Base-by-base conservation (phyloP, 2,329 filamentous ascomycete genomes). In the Ambrosiella cleistominuta region DNA sequence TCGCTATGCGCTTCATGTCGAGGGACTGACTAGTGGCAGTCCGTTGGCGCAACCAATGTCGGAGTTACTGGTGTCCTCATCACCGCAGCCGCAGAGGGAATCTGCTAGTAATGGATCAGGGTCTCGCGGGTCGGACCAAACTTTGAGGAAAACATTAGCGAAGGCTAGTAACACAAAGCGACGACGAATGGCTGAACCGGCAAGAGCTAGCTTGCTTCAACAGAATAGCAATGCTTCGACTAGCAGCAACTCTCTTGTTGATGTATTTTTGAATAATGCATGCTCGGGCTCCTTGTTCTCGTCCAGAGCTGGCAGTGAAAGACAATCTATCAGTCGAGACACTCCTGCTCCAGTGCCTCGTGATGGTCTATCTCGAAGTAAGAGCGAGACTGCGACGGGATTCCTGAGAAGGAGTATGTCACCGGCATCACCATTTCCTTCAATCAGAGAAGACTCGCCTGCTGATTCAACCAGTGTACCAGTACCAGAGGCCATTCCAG, bases 1-100 rank as follows among this genome's bases (percentile, higher is more conserved):
- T 64, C 81, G 84, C 56, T 88, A 87, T 66, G 78, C 84, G 42
- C 69, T 80, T 57, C 70, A 61, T 62, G 35, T 74, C 65, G 71
- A 75, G 39, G 56, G 53, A 11, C 45, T 58, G 15, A 54, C 37
- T 44, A 27, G 40, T 11, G 56, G 56, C 12, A 45, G 45, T 17
- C 51, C 44, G 7, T 52, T 40, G n/a, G 51, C 57, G 13, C 51
- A 56, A 49, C 56, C 56, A 6, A 61, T 61, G 36, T 50, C 59
- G 27, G 52, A 61, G 19, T 35, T 61, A 12, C 56, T 61, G 5
- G 56, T 55, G 1, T 86, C 83, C 0, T 87, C 83, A 3, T 88
- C 85, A 2, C 83, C 84, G 56, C 81, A 82, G 38, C 77, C 80
- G 0, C 70, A 68, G 1, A 80, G 71, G 60, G 68, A 69, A n/a